Base-by-base conservation (phyloP, 176 grass and related monocot species). In the Oryza officinalis region DNA sequence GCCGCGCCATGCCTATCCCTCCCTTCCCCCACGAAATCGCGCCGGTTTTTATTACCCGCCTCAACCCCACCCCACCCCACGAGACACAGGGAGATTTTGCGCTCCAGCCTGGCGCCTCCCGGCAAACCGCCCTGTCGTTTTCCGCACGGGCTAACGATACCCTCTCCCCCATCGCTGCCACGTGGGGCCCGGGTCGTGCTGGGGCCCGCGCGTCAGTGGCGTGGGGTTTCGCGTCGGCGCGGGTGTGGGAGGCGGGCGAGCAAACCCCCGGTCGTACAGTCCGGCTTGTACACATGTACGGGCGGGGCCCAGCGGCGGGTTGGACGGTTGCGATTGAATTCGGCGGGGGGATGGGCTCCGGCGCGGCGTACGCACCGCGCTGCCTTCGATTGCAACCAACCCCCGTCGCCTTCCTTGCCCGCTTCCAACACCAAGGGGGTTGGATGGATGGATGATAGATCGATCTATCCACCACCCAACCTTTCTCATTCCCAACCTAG, bases 221-320 rank as follows among this genome's bases (percentile, higher is more conserved):
- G 0, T 0, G 1, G 0, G 10, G 0, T 4, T 0, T 1, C 0
- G 4, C 31, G 25, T 28, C 27, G 59, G 69, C 11, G n/a, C 13
- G 3, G 37, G 25, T 17, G n/a, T n/a, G 11, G 0, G 7, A 2
- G 9, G 40, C 2, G 40, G 40, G 40, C 7, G 79, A 12, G 26
- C 8, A 64, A 77, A 86, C 83, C 78, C 72, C 65, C 72, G 60
- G 74, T 87, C 88, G 88, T 90, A 90, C 88, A 26, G 79, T 83
- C 84, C 88, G 84, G 74, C 74, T 32, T 79, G 84, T 90, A 86
- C 88, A 60, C 74, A 78, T 68, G 88, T 90, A 90, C 88, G 79
- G 83, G 67, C 46, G 87, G 87, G 76, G 1, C 71, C 76, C 37
- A 15, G 22, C 47, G 37, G 0, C 49, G 23, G 15, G 30, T 6